Conservation (phyloP, 208 protist genomes). For the Trypanosoma boissoni region DNA sequence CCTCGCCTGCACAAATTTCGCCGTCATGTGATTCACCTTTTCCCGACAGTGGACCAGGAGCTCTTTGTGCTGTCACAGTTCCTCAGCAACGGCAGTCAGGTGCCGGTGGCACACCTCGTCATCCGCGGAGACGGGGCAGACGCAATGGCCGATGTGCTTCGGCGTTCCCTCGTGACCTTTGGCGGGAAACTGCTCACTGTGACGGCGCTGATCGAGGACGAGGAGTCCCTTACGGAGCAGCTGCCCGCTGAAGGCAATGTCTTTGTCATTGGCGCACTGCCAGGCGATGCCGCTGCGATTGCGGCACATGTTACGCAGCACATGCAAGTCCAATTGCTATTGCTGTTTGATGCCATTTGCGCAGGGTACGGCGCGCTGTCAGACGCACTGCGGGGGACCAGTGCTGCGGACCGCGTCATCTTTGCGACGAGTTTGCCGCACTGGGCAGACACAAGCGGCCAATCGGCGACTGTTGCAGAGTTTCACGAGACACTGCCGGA, state of each 20-base stretch:
- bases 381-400: background rate
- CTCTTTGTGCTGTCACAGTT: background rate
- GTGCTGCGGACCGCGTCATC: conserved; percentile 13
- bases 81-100: background rate
- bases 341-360: conserved; percentile 31
- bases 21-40: background rate
- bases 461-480: background rate
- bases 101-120: background rate
- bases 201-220: background rate
- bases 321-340: conserved; percentile 2
- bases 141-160: background rate
- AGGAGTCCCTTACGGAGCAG: background rate
- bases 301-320: conserved; percentile 12
- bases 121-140: background rate
- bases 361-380: conserved; percentile 23
- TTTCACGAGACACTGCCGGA: conserved; percentile 11
- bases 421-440: conserved; percentile 32
- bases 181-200: background rate
- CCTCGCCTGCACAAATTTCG: background rate
- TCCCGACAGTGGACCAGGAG: background rate
- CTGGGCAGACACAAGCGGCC: conserved; percentile 24
- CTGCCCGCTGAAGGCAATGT: background rate
- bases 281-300: conserved; percentile 14
- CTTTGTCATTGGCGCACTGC: conserved; percentile 7
- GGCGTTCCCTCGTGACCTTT: background rate